Percentiles rank a stretch among this genome's conserved stretches.
phyloP scores from a whole-genome alignment of 192 early-diverging fungal genomes.

The Mortierella antarctica region DNA sequence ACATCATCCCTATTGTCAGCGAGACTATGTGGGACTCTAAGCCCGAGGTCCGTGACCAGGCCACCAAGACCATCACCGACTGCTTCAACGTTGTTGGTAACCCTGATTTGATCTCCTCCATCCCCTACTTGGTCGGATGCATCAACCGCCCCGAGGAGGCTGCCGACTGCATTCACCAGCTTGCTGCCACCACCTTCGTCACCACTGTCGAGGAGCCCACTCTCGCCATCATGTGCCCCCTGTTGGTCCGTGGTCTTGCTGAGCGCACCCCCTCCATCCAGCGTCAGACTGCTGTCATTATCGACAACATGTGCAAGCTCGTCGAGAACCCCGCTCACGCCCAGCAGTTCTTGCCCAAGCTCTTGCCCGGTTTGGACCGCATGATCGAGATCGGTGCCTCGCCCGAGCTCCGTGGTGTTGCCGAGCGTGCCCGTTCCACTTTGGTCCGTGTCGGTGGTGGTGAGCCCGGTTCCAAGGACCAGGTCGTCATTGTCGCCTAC shows the following conservation, averaged over 20 bases:
- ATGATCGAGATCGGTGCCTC: conserved; percentile 81
- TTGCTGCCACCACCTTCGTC: conserved; percentile 87
- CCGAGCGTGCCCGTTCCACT: conserved; percentile 75
- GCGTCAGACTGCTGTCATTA: conserved; percentile 83
- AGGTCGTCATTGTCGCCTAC: conserved; percentile 65
- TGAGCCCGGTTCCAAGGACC: conserved; percentile 58
- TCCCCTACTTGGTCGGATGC: conserved; percentile 77
- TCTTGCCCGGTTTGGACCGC: conserved; percentile 81
- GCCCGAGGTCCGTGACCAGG: conserved; percentile 67
- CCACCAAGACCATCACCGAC: conserved; percentile 72
- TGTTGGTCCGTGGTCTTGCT: conserved; percentile 75
- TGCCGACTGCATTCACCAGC: conserved; percentile 80
- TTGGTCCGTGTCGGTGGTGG: conserved; percentile 72
- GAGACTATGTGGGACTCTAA: conserved; percentile 88
- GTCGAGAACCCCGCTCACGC: conserved; percentile 85
- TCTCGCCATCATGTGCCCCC: conserved; percentile 84
- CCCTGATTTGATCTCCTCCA: conserved; percentile 82
- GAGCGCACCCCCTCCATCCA: conserved; percentile 79
- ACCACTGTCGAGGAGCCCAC: conserved; percentile 80
- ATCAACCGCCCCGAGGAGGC: conserved; percentile 86
- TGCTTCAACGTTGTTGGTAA: conserved; percentile 80
- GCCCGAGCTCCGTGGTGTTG: conserved; percentile 82
- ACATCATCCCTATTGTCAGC: conserved; percentile 78
- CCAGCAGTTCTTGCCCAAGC: conserved; percentile 81
- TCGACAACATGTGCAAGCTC: conserved; percentile 93